Evolutionary conservation across 441 rosid species (phyloP), one percentile per base, ranked within the genome.

Genomic region (Jatropha podagrica): DNA sequence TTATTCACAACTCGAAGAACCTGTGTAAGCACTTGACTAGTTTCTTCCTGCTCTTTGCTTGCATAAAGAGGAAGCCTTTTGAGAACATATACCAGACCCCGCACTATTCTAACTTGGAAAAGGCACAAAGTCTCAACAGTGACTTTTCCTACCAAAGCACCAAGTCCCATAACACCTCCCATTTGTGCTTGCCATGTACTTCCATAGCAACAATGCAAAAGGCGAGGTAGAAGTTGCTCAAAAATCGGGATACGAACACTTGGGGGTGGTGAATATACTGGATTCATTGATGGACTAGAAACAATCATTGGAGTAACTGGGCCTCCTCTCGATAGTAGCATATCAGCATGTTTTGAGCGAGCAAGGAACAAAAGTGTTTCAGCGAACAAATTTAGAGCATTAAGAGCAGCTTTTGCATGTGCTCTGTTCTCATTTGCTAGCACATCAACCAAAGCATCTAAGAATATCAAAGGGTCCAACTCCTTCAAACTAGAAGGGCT

Each of bases 141-240:
- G 72, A 94, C 97, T 88, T 91, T 96, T 76, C 99, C 99, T 55
- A 96, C 96, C 83, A 96, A 78, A 63, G 98, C 94, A 82, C 97
- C 96, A 76, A 96, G 89, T 72, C 99, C 98, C 93, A 92, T 89
- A 77, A 96, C 98, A 77, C 98, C 99, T 73, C 99, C 99, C 92
- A 96, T 94, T 77, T 94, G 98, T 67, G 99, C 91, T 85, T 96
- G 98, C 99, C 99, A 96, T 72, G 92, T 87, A 76, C 86, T 94
- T 76, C 98, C 96, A 84, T 91, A 94, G 82, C 98, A 96, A 84
- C 98, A 91, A 85, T 94, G 99, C 81, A 96, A 81, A 80, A 96
- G 91, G 49, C 98, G 98, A 73, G 97, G 98, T 69, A 96, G 83
- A 84, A 96, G 96, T 82, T 96, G 98, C 88, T 94, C 99, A 85